Percentiles rank a stretch among this genome's conserved stretches.
Evolutionary conservation across 2,329 filamentous ascomycete species (phyloP).

Genomic region (Parascedosporium putredinis): DNA sequence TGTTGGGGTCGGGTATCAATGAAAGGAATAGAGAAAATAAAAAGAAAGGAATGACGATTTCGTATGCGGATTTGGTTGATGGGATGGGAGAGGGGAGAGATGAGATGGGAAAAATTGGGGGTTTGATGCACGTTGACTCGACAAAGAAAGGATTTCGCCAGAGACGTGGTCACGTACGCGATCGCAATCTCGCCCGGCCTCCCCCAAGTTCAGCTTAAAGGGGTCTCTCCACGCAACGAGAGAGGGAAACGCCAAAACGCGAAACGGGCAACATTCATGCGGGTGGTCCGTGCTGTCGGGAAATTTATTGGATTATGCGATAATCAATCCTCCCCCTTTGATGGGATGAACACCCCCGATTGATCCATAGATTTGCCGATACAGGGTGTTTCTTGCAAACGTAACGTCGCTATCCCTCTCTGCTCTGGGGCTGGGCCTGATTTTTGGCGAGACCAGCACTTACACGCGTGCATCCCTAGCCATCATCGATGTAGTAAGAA

Average conservation of each 20-base stretch:
- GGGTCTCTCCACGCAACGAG: neutral
- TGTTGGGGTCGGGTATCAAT: constrained; percentile 1
- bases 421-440: no score
- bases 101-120: neutral
- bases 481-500: no score
- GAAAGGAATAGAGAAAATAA: constrained; percentile 3
- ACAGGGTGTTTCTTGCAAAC: neutral
- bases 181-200: neutral
- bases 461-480: no score
- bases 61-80: neutral
- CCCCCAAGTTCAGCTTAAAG: neutral
- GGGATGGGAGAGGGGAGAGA: neutral
- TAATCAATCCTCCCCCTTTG: neutral
- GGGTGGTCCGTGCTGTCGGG: neutral
- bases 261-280: neutral
- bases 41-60: neutral
- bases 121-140: neutral
- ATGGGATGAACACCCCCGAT: neutral
- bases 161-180: neutral
- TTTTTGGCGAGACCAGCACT: no score
- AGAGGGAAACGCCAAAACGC: neutral
- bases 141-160: neutral
- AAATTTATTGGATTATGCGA: neutral
- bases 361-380: neutral
- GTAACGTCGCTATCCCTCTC: no score